phyloP scores from a whole-genome alignment of 805 yeast species.

The Geotrichum ghanense region DNA sequence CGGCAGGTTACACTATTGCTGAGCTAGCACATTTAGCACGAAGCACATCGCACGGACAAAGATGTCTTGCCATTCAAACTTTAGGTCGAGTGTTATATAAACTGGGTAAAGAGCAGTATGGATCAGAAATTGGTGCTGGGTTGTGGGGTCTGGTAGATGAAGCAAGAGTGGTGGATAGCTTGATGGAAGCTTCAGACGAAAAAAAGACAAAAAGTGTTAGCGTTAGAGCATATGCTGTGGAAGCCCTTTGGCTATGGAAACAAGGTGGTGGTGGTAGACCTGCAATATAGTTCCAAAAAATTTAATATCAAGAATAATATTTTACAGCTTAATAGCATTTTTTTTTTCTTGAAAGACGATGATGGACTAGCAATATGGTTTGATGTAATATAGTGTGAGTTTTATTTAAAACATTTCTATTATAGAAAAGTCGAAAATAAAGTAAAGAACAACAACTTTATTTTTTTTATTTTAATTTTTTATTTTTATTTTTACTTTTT shows the following conservation, averaged over 20 bases:
- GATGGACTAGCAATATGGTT: too few relatives aligned
- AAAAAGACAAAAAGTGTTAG: slow-evolving; percentile 50
- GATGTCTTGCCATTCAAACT: slow-evolving; percentile 77
- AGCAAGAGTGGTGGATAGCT: slow-evolving; percentile 49
- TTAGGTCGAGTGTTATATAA: slow-evolving; percentile 80
- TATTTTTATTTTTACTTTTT: too few relatives aligned
- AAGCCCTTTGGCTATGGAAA: slow-evolving; percentile 86
- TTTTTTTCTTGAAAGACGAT: too few relatives aligned
- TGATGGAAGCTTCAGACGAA: slow-evolving; percentile 57
- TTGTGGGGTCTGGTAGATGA: slow-evolving; percentile 66
- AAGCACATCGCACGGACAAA: slow-evolving; percentile 72
- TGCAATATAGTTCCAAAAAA: too few relatives aligned
- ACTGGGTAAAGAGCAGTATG: slow-evolving; percentile 42
- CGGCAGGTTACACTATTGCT: slow-evolving; percentile 84
- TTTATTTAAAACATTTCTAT: too few relatives aligned
- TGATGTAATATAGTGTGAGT: too few relatives aligned
- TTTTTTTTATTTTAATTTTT: too few relatives aligned
- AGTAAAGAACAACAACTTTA: too few relatives aligned
- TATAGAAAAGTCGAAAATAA: too few relatives aligned
- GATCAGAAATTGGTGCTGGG: slow-evolving; percentile 36
- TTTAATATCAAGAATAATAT: too few relatives aligned
- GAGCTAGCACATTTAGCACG: slow-evolving; percentile 74
- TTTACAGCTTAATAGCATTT: too few relatives aligned
- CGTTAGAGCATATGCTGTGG: slow-evolving; percentile 73
- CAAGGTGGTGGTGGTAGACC: slow-evolving; percentile 17